Percentiles rank a stretch among this genome's conserved stretches.
Conservation (phyloP, 1,139 yeast genomes). For the Yamadazyma buinensis region DNA sequence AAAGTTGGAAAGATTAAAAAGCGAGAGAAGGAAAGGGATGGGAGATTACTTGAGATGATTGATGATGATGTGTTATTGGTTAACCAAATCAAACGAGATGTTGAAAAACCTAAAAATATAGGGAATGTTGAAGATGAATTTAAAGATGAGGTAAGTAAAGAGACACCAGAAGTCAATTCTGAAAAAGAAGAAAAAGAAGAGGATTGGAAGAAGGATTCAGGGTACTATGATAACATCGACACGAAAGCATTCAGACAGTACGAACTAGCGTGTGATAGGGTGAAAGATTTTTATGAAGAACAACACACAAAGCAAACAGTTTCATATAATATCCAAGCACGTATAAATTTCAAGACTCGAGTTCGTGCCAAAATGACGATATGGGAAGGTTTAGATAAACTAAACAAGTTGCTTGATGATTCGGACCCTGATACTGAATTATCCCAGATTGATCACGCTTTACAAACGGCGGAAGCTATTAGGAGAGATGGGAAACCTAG, state of each 20-base stretch:
- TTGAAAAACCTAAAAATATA: slow-evolving; percentile 10
- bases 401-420: slow-evolving; percentile 63
- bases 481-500: slow-evolving; percentile 64
- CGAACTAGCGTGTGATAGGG: slow-evolving; percentile 67
- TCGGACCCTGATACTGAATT: slow-evolving; percentile 75
- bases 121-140: slow-evolving; percentile 1
- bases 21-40: slow-evolving; percentile 15
- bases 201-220: slow-evolving; percentile 26
- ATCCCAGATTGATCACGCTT: slow-evolving; percentile 71
- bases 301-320: slow-evolving; percentile 72
- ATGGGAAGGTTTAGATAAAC: slow-evolving; percentile 66
- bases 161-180: background rate
- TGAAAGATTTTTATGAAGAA: slow-evolving; percentile 61
- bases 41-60: slow-evolving; percentile 28
- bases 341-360: slow-evolving; percentile 67
- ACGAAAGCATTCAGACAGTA: slow-evolving; percentile 56
- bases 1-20: slow-evolving; percentile 4
- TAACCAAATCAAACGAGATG: slow-evolving; percentile 24
- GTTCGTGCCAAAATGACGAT: slow-evolving; percentile 62
- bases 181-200: slow-evolving; percentile 9
- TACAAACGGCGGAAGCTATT: slow-evolving; percentile 76
- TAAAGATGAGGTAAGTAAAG: slow-evolving; percentile 1
- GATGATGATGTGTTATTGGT: slow-evolving; percentile 34
- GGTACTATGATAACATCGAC: slow-evolving; percentile 34
- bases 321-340: slow-evolving; percentile 67